Percentiles rank a stretch among this genome's conserved stretches.
These are phyloP conservation scores for Mucor sp. DNA, from an alignment of 371 early-diverging fungal genomes.

Conservation along the genomic window DNA sequence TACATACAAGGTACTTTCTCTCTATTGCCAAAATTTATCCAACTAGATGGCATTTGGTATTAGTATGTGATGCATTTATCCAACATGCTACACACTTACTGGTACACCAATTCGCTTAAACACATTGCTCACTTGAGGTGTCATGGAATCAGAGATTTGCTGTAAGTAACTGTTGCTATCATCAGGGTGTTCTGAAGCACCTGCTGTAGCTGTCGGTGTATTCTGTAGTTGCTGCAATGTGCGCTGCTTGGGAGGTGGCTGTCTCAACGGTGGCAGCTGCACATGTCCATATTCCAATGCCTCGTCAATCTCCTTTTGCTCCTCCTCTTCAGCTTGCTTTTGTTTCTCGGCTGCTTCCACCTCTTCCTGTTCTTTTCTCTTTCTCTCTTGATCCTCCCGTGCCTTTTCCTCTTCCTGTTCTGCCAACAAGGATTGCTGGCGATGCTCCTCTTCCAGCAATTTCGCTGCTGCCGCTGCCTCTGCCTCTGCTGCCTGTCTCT, in stretches of 20 bases:
- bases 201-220: background rate
- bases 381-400: background rate
- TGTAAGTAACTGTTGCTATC: conserved; percentile 11
- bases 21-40: conserved; percentile 22
- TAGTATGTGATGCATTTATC: background rate
- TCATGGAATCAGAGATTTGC: conserved; percentile 12
- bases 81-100: conserved; percentile 6
- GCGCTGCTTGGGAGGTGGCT: background rate
- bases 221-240: conserved; percentile 3
- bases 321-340: background rate
- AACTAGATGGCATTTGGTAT: background rate
- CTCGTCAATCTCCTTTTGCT: conserved; percentile 6
- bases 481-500: background rate
- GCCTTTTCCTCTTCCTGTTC: background rate
- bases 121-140: conserved; percentile 14
- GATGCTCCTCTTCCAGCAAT: background rate
- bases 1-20: background rate
- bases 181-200: background rate
- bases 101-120: conserved; percentile 22
- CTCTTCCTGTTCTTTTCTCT: background rate
- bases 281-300: conserved; percentile 20
- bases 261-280: conserved; percentile 1
- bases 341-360: background rate
- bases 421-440: background rate
- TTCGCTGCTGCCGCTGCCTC: background rate